Percentiles rank a stretch among this genome's conserved stretches.
Conservation (phyloP, 1,284 basidiomycete species). For the Rhodotorula sp. region DNA sequence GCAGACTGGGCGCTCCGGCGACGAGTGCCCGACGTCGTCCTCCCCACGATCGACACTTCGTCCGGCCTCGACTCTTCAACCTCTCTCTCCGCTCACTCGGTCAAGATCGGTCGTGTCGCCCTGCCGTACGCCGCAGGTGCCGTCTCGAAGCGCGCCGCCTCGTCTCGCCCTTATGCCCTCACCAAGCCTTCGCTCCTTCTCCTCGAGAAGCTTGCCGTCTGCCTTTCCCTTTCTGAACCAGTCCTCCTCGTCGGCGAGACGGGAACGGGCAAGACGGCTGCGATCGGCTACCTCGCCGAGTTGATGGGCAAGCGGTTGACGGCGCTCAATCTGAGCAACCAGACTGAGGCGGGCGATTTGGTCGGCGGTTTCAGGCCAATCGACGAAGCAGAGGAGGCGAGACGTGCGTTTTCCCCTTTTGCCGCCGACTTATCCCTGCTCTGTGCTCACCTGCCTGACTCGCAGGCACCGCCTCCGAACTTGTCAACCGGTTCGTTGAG, state of each 20-base stretch:
- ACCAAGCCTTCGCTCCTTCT: slow-evolving; percentile 80
- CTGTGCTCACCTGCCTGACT: no score
- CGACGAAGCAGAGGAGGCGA: slow-evolving; percentile 56
- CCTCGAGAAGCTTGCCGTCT: slow-evolving; percentile 76
- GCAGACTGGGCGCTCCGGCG: slow-evolving; percentile 39
- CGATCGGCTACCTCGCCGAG: slow-evolving; percentile 81
- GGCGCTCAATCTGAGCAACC: slow-evolving; percentile 91
- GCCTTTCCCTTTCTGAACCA: slow-evolving; percentile 74
- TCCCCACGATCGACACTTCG: slow-evolving; percentile 32
- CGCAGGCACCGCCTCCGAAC: slow-evolving; percentile 67
- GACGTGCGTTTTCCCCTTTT: slow-evolving; percentile 35
- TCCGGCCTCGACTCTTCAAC: slow-evolving; percentile 16
- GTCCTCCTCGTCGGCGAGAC: slow-evolving; percentile 94
- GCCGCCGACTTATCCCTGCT: background rate
- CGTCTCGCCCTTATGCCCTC: slow-evolving; percentile 72
- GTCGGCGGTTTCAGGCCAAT: slow-evolving; percentile 95
- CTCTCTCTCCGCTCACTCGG: background rate
- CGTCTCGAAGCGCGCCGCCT: slow-evolving; percentile 12
- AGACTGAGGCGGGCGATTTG: slow-evolving; percentile 92
- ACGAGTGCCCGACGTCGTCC: slow-evolving; percentile 38
- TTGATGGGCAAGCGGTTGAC: slow-evolving; percentile 74
- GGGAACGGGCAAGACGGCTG: slow-evolving; percentile 96
- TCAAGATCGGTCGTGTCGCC: slow-evolving; percentile 43
- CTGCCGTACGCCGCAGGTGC: slow-evolving; percentile 33
- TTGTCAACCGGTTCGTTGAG: slow-evolving; percentile 75